Evolutionary conservation across 2,329 filamentous ascomycete species (phyloP), one percentile per base, ranked within the genome.

Genomic region (Nemania diffusa): DNA sequence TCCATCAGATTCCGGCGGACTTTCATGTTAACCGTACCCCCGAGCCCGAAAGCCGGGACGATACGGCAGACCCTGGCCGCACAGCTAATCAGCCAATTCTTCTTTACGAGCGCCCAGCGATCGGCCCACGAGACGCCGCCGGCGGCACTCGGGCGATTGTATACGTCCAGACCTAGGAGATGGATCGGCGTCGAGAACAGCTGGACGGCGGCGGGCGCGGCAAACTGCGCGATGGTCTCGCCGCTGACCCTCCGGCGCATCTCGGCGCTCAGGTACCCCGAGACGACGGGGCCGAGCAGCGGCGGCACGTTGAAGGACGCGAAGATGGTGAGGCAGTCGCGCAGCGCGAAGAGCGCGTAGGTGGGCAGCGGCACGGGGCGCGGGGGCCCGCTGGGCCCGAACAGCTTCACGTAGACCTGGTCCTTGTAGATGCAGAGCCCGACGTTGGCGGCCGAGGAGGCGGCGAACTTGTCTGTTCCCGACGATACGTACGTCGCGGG

Each of bases 241-340:
- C 87, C 87, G 22, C 81, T 84, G 32, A 88, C 70, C 22, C 67
- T 73, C 56, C 76, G 81, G 17, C 88, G 81, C 34, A 89, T 78
- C 69, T 87, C 86, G 63, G 84, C 83, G 57, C 77, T 81, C 68
- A 91, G 75, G 29, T 84, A 82, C 20, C 85, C 80, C 15, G 85
- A 87, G 22, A 97, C 81, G 5, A 82, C 79, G 0, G 93, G 93
- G 0, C 92, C 92, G 9, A 97, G 84, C 1, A 96, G 76, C 0
- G 92, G 88, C 0, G 95, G 95, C 1, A 97, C 82, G 77, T 97
- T 97, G 85, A 97, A 98, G 13, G 89, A 92, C 4, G 93, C 93
- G 78, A 97, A 97, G 74, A 97, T 94, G 58, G 94, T 97, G 69
- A 97, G 82, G 80, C 91, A 93, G 81, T 97, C 94, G 73, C 94